A percentile compares a stretch with the other conserved stretches of the same genome.
Conservation (phyloP, 176 grass and related monocot genomes). For the Oryza glaberrima region DNA sequence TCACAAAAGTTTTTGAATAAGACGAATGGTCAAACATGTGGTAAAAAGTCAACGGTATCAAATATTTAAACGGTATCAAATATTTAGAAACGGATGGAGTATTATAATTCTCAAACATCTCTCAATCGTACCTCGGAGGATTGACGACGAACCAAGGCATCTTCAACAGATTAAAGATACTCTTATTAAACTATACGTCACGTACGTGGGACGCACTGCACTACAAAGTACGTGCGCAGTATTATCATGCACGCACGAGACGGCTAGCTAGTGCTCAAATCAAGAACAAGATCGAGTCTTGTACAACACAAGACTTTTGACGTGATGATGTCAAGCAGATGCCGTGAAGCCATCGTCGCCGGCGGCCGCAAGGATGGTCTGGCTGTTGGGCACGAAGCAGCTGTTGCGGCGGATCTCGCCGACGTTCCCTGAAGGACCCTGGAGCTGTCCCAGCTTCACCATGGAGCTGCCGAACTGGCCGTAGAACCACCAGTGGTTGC, state of each 20-base stretch:
- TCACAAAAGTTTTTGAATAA: too few relatives aligned
- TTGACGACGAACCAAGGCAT: neutral
- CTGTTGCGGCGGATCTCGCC: constrained; percentile 51
- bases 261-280: too few relatives aligned
- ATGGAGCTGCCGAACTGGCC: constrained; percentile 52
- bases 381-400: constrained; percentile 42
- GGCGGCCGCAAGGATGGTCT: neutral
- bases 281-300: too few relatives aligned
- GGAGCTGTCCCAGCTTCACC: constrained; percentile 49
- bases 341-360: neutral
- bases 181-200: neutral
- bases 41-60: too few relatives aligned
- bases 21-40: too few relatives aligned
- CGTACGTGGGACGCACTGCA: too few relatives aligned
- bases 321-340: constrained; percentile 1
- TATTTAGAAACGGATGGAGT: too few relatives aligned
- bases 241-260: too few relatives aligned
- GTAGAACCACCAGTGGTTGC: constrained; percentile 52
- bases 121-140: too few relatives aligned
- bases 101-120: too few relatives aligned
- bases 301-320: neutral
- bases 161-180: neutral
- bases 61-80: too few relatives aligned
- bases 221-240: too few relatives aligned
- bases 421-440: constrained; percentile 25